A percentile compares a stretch with the other conserved stretches of the same genome.
Evolutionary conservation across 306 rosid species (phyloP).

Genomic region (Citrullus mucosospermus): DNA sequence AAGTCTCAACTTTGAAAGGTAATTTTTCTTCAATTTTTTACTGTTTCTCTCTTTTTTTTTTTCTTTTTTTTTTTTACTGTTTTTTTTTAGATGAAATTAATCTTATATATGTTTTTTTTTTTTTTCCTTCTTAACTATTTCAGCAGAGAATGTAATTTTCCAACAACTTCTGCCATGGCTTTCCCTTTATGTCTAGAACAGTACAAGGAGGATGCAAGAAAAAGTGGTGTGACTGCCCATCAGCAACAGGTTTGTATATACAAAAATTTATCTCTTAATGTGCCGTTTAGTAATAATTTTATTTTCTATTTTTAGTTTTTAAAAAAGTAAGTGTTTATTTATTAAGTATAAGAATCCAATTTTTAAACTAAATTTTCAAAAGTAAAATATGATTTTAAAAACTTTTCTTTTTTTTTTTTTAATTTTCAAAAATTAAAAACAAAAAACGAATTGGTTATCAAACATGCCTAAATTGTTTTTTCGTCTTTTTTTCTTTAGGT

Average conservation of each 20-base stretch:
- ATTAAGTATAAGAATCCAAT: no score
- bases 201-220: slow-evolving; percentile 37
- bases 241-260: not conserved
- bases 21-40: no score
- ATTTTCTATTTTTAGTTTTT: not conserved
- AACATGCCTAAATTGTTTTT: not conserved
- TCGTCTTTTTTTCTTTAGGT: not conserved
- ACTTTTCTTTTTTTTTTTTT: not conserved
- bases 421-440: no score
- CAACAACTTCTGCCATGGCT: slow-evolving; percentile 19
- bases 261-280: no score
- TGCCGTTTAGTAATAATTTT: not conserved
- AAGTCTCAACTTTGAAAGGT: slow-evolving; percentile 69
- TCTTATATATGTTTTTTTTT: not conserved
- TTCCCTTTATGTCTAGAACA: slow-evolving; percentile 68
- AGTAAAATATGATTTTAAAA: no score
- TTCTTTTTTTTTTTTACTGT: not conserved
- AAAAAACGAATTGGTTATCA: no score
- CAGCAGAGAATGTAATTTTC: slow-evolving; percentile 15
- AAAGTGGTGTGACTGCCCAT: not conserved
- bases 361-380: no score
- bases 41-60: not conserved
- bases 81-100: not conserved
- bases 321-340: no score
- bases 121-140: not conserved